Evolutionary conservation across 345 rosid species (phyloP).

Genomic region (Eucalyptus sp.): DNA sequence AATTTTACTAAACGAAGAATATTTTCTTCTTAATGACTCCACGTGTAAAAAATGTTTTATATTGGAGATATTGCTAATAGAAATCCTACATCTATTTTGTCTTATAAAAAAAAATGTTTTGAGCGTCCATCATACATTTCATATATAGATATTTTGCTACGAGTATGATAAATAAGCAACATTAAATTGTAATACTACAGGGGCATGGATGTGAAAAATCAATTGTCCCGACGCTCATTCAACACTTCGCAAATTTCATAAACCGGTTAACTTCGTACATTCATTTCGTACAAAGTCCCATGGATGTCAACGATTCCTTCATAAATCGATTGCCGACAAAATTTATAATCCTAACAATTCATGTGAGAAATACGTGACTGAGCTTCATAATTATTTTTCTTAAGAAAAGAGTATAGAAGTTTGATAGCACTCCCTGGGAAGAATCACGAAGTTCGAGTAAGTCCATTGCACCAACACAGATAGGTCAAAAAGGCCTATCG

Average conservation of each 20-base stretch:
- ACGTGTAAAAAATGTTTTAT: not conserved
- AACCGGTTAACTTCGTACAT: not conserved
- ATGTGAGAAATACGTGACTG: not conserved
- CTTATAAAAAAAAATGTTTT: not conserved
- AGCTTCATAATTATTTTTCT: not conserved
- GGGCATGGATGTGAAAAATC: not conserved
- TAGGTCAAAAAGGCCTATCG: not conserved
- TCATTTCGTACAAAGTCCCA: not conserved
- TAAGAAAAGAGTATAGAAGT: not conserved
- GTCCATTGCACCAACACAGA: not conserved
- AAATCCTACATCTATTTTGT: not conserved
- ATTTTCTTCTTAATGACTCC: no score
- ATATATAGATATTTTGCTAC: not conserved
- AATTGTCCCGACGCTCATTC: not conserved
- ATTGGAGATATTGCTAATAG: not conserved
- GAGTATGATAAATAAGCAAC: not conserved
- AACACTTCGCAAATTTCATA: not conserved
- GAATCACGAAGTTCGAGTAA: not conserved
- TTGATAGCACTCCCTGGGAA: not conserved
- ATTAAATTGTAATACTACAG: not conserved
- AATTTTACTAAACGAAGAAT: no score
- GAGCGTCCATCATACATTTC: not conserved
- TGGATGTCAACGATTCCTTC: not conserved
- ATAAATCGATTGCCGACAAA: not conserved
- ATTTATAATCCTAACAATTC: not conserved